A percentile compares a stretch with the other conserved stretches of the same genome.
phyloP scores from a whole-genome alignment of 2,329 filamentous ascomycete genomes.

The Magnaporthiopsis rhizophila region DNA sequence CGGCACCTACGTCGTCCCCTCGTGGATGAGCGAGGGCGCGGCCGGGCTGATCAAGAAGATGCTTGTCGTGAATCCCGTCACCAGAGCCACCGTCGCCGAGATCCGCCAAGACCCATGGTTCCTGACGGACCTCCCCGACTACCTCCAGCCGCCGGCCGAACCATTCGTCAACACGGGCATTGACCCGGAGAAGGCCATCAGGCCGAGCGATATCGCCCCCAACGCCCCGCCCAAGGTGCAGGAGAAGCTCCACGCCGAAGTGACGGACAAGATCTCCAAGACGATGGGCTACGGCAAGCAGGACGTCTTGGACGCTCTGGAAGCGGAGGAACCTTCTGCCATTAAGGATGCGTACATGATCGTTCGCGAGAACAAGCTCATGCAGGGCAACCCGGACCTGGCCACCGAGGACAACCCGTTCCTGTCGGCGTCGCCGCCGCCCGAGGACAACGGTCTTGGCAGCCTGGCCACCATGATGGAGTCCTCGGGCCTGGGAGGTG shows the following conservation, averaged over 20 bases:
- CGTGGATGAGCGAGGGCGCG: conserved; percentile 82
- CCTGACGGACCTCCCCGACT: conserved; percentile 73
- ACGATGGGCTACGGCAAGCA: conserved; percentile 96
- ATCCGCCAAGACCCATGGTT: conserved; percentile 96
- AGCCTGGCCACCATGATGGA: conserved; percentile 45
- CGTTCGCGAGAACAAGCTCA: conserved; percentile 93
- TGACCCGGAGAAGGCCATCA: conserved; percentile 85
- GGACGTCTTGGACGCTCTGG: conserved; percentile 90
- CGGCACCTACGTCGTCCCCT: conserved; percentile 85
- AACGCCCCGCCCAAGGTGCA: conserved; percentile 71
- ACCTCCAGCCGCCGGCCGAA: conserved; percentile 79
- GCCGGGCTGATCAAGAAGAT: conserved; percentile 79
- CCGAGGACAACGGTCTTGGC: conserved; percentile 44
- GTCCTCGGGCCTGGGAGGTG: conserved; percentile 19
- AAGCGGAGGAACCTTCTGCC: conserved; percentile 86
- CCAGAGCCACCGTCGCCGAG: conserved; percentile 87
- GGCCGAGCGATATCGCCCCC: conserved; percentile 72
- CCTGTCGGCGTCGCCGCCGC: conserved; percentile 36
- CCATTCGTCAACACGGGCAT: conserved; percentile 93
- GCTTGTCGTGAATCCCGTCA: conserved; percentile 90
- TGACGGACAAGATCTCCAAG: conserved; percentile 91
- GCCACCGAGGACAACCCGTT: conserved; percentile 29
- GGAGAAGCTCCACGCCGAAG: conserved; percentile 83
- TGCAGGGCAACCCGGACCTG: conserved; percentile 83
- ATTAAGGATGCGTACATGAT: conserved; percentile 99